Conservation (phyloP, 768 basidiomycete species). For the Russula griseocarnosa region DNA sequence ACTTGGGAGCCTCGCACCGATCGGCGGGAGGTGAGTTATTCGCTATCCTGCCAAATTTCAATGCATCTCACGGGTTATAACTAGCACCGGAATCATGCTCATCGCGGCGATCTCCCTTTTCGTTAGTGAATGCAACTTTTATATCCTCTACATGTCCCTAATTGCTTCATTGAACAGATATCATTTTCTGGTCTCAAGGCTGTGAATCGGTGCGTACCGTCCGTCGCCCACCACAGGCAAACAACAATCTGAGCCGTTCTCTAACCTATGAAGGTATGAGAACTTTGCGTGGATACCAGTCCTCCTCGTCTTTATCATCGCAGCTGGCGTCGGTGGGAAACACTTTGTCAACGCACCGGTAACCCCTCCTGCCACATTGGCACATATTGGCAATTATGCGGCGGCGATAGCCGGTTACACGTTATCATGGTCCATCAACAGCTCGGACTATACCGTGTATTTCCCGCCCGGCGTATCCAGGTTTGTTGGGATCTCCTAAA, state of each 20-base stretch:
- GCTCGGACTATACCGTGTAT: conserved; percentile 75
- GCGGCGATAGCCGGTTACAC: conserved; percentile 70
- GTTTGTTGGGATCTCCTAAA: conserved; percentile 34
- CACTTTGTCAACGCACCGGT: conserved; percentile 50
- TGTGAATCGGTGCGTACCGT: conserved; percentile 46
- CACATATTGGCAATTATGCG: conserved; percentile 57
- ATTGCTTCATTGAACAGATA: conserved; percentile 37
- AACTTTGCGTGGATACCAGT: conserved; percentile 74
- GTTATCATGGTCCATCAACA: conserved; percentile 55
- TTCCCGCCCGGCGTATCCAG: conserved; percentile 55
- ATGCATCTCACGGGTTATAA: neutral
- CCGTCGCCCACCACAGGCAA: neutral
- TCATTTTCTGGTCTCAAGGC: conserved; percentile 65
- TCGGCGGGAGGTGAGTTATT: conserved; percentile 48
- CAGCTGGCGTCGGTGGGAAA: conserved; percentile 66
- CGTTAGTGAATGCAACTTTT: conserved; percentile 28
- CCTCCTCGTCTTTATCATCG: conserved; percentile 64
- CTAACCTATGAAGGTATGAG: conserved; percentile 54
- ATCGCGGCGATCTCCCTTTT: conserved; percentile 64
- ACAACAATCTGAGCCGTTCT: neutral
- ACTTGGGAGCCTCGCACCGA: conserved; percentile 46
- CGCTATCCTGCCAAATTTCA: neutral
- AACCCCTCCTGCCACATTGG: conserved; percentile 49
- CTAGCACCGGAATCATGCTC: conserved; percentile 69
- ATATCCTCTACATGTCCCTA: neutral